Conservation (phyloP, 176 grass and related monocot species). For the Thinopyrum elongatum region DNA sequence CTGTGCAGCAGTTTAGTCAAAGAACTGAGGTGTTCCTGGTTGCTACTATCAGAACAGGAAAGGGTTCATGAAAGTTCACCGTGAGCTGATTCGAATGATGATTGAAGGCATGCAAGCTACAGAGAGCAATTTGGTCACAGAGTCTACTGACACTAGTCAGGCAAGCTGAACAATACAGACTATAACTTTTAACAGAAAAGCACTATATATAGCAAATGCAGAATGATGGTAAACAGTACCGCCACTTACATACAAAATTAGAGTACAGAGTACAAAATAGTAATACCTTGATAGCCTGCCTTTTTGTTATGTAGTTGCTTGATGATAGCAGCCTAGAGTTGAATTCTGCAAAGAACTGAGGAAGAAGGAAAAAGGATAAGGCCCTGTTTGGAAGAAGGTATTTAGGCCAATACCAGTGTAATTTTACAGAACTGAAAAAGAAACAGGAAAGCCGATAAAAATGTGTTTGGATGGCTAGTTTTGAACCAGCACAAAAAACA, state of each 20-base stretch:
- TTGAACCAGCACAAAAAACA: too few relatives aligned
- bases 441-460: too few relatives aligned
- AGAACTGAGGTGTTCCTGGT: neutral
- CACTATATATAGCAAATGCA: neutral
- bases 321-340: constrained; percentile 88
- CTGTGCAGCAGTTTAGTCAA: neutral
- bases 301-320: constrained; percentile 88
- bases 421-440: neutral
- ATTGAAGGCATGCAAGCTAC: neutral
- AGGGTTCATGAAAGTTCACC: neutral
- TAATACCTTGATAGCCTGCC: constrained; percentile 95
- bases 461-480: too few relatives aligned
- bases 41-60: neutral
- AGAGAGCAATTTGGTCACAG: neutral
- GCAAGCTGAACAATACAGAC: neutral
- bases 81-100: neutral
- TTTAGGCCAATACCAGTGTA: neutral
- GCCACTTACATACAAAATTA: neutral
- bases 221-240: neutral
- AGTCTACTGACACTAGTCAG: neutral
- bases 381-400: neutral
- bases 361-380: constrained; percentile 24
- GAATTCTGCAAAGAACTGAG: constrained; percentile 93
- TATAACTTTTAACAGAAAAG: neutral
- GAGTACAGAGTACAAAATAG: neutral